Base-by-base conservation (phyloP, 345 rosid genomes). In the Gossypium raimondii region DNA sequence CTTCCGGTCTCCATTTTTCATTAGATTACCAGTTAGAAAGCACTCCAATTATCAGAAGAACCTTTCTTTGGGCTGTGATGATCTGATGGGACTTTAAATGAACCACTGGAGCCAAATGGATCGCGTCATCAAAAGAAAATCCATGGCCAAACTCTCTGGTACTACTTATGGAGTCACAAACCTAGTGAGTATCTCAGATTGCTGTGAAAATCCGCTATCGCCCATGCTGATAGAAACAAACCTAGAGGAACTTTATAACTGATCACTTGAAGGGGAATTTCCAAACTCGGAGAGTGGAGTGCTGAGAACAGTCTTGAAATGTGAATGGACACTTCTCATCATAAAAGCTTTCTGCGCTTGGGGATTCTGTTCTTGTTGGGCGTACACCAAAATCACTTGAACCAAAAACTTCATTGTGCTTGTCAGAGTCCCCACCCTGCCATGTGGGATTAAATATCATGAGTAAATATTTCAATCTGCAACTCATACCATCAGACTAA, bases 101-200 rank as follows among this genome's bases (percentile, higher is more conserved):
- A 94, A 61, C 90, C 97, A 9, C 89, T 81, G 65, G 96, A 85
- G 63, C 98, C 97, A 17, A 95, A 95, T 10, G 97, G 97, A 68
- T 95, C 97, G 9, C 71, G 60, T 95, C 97, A 48, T 95, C 98
- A 43, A 91, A 95, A 29, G 97, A 93, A 86, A 86, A 91, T 44
- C 82, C 86, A 41, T 82, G 89, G 60, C 87, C 87, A 24, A 78
- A 83, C 78, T 87, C 87, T 76, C 67, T 80, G 76, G 78, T 79
- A 75, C 90, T 89, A 76, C 75, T 87, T 29, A 83, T 83, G 78
- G 93, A 90, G 79, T 90, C 92, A 5, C 41, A 73, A 89, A 94
- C 86, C 93, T 84, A 0, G 95, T 58, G 38, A 89, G 80, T 75
- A 79, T 87, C 73, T 85, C 97, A 2, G 86, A 81, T 63, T 86